phyloP scores from a whole-genome alignment of 2,329 filamentous ascomycete genomes.

The Gnomoniopsis smithogilvyi region DNA sequence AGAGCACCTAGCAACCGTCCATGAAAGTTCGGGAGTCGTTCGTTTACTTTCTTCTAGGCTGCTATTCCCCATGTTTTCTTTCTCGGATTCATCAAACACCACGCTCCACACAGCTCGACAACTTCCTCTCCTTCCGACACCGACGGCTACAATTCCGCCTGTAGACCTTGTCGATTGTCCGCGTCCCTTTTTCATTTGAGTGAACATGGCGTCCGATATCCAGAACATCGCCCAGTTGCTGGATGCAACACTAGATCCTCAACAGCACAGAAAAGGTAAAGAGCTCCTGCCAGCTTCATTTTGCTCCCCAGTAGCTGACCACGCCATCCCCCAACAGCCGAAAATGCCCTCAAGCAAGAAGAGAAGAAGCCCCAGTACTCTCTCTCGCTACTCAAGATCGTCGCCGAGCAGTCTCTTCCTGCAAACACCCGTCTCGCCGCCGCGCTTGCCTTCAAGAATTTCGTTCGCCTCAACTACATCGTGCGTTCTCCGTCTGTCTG shows the following conservation, averaged over 20 bases:
- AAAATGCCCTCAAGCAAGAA: conserved; percentile 73
- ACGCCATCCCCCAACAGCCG: conserved; percentile 54
- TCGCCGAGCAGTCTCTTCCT: conserved; percentile 70
- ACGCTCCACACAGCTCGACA: background rate
- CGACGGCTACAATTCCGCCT: conserved; percentile 1
- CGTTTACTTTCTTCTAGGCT: background rate
- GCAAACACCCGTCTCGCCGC: conserved; percentile 80
- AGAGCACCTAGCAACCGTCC: background rate
- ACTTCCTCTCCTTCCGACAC: background rate
- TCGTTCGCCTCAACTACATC: conserved; percentile 90
- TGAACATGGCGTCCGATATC: conserved; percentile 55
- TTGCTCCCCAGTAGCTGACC: conserved; percentile 10
- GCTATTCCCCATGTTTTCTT: background rate
- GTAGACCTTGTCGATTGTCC: conserved; percentile 10
- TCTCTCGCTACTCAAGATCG: conserved; percentile 82
- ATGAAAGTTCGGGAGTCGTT: background rate
- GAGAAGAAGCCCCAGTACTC: conserved; percentile 86
- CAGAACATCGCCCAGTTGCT: conserved; percentile 74
- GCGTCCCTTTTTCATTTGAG: background rate
- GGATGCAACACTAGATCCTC: conserved; percentile 83
- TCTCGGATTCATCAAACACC: background rate
- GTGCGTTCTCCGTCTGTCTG: conserved; percentile 39
- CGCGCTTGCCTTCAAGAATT: conserved; percentile 97
- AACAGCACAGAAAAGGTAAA: conserved; percentile 83
- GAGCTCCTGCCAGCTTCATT: background rate